A percentile compares a stretch with the other conserved stretches of the same genome.
Conservation (phyloP, 1,284 basidiomycete species). For the Cystobasidium slooffiae region DNA sequence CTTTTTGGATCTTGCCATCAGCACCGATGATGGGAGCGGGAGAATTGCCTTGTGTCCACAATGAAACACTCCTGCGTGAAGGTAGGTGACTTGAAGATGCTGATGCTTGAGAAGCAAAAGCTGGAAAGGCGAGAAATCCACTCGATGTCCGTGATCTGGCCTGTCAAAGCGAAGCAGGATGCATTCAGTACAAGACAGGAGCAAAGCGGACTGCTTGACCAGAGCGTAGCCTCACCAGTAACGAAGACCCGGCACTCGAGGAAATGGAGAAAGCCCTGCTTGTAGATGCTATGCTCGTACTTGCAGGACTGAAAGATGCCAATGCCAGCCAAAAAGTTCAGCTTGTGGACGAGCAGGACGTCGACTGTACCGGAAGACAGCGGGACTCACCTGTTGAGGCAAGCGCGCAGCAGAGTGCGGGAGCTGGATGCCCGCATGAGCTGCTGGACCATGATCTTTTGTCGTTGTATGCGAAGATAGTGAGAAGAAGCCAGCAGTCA, state of each 20-base stretch:
- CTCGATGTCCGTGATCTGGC: slow-evolving; percentile 6
- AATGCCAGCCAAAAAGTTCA: slow-evolving; percentile 16
- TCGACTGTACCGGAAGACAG: background rate
- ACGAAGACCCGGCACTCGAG: background rate
- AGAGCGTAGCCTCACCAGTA: background rate
- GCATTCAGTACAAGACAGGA: background rate
- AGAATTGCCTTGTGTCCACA: slow-evolving; percentile 34
- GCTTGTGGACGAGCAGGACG: background rate
- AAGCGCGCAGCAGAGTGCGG: background rate
- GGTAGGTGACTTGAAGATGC: slow-evolving; percentile 13
- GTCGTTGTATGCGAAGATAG: background rate
- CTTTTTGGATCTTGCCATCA: slow-evolving; percentile 38
- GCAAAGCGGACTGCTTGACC: too few relatives aligned
- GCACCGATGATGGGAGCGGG: slow-evolving; percentile 39
- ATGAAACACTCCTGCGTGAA: slow-evolving; percentile 20
- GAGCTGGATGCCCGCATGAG: slow-evolving; percentile 26
- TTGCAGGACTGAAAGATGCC: slow-evolving; percentile 12
- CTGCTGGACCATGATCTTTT: slow-evolving; percentile 9
- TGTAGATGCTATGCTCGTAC: background rate
- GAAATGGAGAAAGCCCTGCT: slow-evolving; percentile 10
- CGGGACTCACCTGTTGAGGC: slow-evolving; percentile 1
- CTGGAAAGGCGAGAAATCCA: slow-evolving; percentile 2
- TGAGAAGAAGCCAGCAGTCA: background rate
- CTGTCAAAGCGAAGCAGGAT: background rate
- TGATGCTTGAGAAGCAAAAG: background rate